Conservation (phyloP, 2,329 filamentous ascomycete species). For the Periconia sp. region DNA sequence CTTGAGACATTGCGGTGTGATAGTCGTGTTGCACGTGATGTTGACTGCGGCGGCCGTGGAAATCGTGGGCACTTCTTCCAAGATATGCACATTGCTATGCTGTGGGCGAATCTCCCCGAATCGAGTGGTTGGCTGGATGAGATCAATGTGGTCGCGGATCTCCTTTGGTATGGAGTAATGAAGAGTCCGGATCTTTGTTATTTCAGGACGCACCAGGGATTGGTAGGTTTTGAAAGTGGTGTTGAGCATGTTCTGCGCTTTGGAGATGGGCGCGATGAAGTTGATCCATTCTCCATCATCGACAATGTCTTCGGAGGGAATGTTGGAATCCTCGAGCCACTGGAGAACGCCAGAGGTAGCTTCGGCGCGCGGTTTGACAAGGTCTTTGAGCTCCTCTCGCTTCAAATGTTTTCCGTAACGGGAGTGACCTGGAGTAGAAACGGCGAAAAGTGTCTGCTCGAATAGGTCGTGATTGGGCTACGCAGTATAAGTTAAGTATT, state of each 20-base stretch:
- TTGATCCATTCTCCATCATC: constrained; percentile 63
- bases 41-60: constrained; percentile 25
- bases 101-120: constrained; percentile 57
- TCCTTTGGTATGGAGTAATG: constrained; percentile 64
- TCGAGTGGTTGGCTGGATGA: constrained; percentile 67
- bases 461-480: constrained; percentile 55
- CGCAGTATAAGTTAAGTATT: constrained; percentile 18
- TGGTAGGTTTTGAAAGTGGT: constrained; percentile 61
- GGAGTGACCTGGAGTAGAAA: constrained; percentile 62
- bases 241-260: constrained; percentile 59
- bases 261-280: constrained; percentile 55
- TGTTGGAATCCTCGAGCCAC: constrained; percentile 59
- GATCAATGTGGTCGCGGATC: constrained; percentile 58
- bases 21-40: constrained; percentile 45
- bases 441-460: constrained; percentile 60
- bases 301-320: constrained; percentile 50
- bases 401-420: constrained; percentile 65
- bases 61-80: constrained; percentile 23
- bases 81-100: constrained; percentile 36
- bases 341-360: constrained; percentile 53
- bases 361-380: constrained; percentile 55
- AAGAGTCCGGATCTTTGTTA: constrained; percentile 56
- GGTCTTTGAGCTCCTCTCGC: constrained; percentile 58
- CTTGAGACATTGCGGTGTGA: constrained; percentile 52
- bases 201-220: constrained; percentile 45